A percentile compares a stretch with the other conserved stretches of the same genome.
Evolutionary conservation across 2,329 filamentous ascomycete genomes (phyloP).

Genomic region (Fusarium floridanum): DNA sequence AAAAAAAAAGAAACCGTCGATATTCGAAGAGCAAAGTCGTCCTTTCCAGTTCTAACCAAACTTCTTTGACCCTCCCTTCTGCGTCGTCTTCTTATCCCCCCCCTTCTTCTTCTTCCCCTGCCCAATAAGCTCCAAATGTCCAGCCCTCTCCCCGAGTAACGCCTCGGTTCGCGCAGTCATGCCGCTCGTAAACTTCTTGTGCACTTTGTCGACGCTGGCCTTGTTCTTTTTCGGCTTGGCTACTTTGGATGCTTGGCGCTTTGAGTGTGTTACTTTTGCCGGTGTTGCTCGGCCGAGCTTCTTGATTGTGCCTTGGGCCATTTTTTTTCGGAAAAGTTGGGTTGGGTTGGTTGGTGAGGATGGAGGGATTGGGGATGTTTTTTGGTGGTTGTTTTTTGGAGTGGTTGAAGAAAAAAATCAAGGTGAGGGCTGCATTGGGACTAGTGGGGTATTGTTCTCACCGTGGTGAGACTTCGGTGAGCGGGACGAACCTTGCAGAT

Average conservation of each 20-base stretch:
- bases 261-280: conserved; percentile 57
- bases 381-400: not conserved
- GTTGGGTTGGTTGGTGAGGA: conserved; percentile 52
- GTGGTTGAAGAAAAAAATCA: conserved; percentile 36
- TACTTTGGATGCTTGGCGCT: conserved; percentile 60
- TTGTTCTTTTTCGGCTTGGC: conserved; percentile 63
- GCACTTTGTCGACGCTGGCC: conserved; percentile 64
- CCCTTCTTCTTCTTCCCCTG: conserved; percentile 68
- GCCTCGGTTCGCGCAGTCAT: conserved; percentile 68
- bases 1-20: not conserved
- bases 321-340: conserved; percentile 39
- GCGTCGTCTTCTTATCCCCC: conserved; percentile 54
- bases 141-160: conserved; percentile 69
- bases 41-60: conserved; percentile 62
- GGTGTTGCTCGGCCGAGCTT: conserved; percentile 57
- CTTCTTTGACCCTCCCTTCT: conserved; percentile 66
- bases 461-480: conserved; percentile 13
- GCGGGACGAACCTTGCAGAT: not conserved
- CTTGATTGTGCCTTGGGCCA: conserved; percentile 70
- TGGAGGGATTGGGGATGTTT: not conserved
- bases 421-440: conserved; percentile 27
- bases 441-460: conserved; percentile 15
- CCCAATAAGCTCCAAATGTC: conserved; percentile 71
- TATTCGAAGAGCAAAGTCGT: conserved; percentile 8
- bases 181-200: conserved; percentile 68